Conservation (phyloP, 441 rosid genomes). For the Viola pubescens region DNA sequence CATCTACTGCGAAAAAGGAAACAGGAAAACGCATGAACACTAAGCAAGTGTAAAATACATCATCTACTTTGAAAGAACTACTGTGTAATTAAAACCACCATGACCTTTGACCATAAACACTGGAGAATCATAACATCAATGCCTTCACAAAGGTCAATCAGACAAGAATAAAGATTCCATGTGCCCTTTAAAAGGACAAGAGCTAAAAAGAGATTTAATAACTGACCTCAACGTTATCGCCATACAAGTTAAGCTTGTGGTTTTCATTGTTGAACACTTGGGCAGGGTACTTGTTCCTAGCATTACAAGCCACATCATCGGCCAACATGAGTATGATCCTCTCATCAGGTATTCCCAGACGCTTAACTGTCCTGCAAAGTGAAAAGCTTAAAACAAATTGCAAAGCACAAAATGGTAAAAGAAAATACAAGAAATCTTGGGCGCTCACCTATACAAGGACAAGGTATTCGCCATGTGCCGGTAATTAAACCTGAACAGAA, state of each 20-base stretch:
- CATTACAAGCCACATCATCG: constrained; percentile 98
- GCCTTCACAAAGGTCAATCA: no score
- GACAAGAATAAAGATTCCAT: background rate
- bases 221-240: constrained; percentile 93
- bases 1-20: no score
- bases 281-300: constrained; percentile 92
- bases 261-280: constrained; percentile 98
- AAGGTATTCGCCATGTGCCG: constrained; percentile 96
- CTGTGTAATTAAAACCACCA: no score
- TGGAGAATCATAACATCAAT: no score
- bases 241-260: constrained; percentile 85
- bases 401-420: constrained; percentile 3
- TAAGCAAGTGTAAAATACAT: no score
- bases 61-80: no score
- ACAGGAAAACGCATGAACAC: no score
- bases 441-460: constrained; percentile 72
- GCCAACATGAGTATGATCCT: constrained; percentile 94
- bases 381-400: background rate
- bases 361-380: constrained; percentile 80
- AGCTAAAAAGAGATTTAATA: constrained; percentile 7
- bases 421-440: constrained; percentile 3
- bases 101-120: no score
- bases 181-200: background rate
- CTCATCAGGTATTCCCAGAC: constrained; percentile 93
- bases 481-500: constrained; percentile 79